phyloP scores from a whole-genome alignment of 225 moss, liverwort and hornwort genomes.

The Physcomitrium patens region DNA sequence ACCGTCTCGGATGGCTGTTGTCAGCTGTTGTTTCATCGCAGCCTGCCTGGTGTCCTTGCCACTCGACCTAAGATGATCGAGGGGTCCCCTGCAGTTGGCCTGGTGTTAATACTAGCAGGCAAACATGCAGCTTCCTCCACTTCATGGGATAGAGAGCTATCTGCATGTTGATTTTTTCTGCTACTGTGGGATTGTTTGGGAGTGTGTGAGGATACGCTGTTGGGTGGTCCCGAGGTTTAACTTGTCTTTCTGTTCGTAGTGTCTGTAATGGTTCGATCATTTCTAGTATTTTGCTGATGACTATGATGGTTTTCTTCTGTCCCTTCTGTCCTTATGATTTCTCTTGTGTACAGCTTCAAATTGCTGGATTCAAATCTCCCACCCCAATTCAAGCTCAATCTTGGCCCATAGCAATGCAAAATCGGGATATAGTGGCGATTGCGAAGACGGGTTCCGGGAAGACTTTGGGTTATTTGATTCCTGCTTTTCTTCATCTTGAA shows the following conservation, averaged over 20 bases:
- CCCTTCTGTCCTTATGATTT: background rate
- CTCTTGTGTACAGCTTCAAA: slow-evolving; percentile 59
- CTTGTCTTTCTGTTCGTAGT: background rate
- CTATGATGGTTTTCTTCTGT: background rate
- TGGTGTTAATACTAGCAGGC: slow-evolving; percentile 74
- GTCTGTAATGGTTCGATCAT: slow-evolving; percentile 5
- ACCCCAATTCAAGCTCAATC: slow-evolving; percentile 96
- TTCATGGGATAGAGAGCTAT: slow-evolving; percentile 59
- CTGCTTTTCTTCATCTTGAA: slow-evolving; percentile 83
- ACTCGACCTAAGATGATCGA: slow-evolving; percentile 24
- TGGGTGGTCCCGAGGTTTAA: background rate
- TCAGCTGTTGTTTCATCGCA: slow-evolving; percentile 60
- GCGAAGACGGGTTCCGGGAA: slow-evolving; percentile 97
- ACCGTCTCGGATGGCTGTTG: slow-evolving; percentile 61
- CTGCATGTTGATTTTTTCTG: slow-evolving; percentile 35
- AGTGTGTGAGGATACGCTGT: background rate
- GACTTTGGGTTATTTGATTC: slow-evolving; percentile 87
- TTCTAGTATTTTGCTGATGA: slow-evolving; percentile 1
- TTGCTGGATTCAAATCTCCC: slow-evolving; percentile 83
- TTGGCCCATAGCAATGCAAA: slow-evolving; percentile 90
- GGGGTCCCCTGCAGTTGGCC: slow-evolving; percentile 53
- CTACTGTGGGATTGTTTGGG: slow-evolving; percentile 24
- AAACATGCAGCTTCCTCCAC: slow-evolving; percentile 66
- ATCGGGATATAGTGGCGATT: slow-evolving; percentile 88
- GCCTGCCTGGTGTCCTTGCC: slow-evolving; percentile 56